These are phyloP conservation scores for Lepidium didymum DNA, from an alignment of 345 rosid species.

Conservation along the genomic window DNA sequence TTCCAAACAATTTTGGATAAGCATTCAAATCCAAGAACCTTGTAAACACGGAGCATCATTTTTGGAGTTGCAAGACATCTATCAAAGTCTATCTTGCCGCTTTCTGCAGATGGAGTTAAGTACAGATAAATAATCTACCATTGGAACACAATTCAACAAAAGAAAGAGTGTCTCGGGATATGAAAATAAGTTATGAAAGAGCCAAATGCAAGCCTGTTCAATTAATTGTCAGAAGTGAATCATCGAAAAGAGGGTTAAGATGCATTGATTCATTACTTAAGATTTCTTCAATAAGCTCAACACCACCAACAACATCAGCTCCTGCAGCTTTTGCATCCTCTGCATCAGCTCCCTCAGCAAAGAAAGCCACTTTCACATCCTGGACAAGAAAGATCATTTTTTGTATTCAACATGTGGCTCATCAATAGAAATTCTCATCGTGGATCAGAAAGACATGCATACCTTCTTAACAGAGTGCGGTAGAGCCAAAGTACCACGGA, in stretches of 20 bases:
- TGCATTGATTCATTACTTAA: conserved; percentile 40
- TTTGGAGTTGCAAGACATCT: conserved; percentile 74
- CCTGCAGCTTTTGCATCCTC: conserved; percentile 97
- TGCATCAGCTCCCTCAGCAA: conserved; percentile 91
- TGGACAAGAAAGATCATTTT: conserved; percentile 28
- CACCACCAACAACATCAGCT: conserved; percentile 93
- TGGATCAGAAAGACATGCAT: conserved; percentile 4
- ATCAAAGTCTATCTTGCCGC: conserved; percentile 74
- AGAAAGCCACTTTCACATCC: conserved; percentile 84
- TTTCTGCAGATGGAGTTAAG: conserved; percentile 41
- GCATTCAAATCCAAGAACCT: conserved; percentile 39
- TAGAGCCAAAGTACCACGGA: conserved; percentile 78
- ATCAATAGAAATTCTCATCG: neutral
- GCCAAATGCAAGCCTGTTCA: neutral
- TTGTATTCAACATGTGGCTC: neutral
- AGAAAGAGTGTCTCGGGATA: neutral
- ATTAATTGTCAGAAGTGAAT: neutral
- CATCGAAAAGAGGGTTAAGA: neutral
- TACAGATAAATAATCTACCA: neutral
- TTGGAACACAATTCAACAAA: neutral
- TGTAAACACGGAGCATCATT: conserved; percentile 69
- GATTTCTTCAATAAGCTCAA: conserved; percentile 78
- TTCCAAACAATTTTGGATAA: neutral
- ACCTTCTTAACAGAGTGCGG: conserved; percentile 95
- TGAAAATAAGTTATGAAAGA: neutral